Base-by-base conservation (phyloP, 1,284 basidiomycete species). In the Microbotryomycetes sp. region DNA sequence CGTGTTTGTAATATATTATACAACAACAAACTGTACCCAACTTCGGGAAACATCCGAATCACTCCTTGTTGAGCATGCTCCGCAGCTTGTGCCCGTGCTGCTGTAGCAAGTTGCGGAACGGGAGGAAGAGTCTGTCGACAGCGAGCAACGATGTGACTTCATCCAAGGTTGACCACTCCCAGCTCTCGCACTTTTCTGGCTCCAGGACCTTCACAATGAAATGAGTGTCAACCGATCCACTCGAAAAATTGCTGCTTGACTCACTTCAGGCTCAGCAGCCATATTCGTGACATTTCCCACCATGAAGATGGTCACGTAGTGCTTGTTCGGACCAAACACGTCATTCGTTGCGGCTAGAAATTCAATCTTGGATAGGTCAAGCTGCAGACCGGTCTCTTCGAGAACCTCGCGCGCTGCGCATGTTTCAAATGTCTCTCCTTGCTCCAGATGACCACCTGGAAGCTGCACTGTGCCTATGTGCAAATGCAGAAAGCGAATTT, bases 221-320 rank as follows among this genome's bases (percentile, higher is more conserved):
- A 14, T 48, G 5, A 9, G n/a, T n/a, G n/a, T n/a, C n/a, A n/a
- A n/a, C n/a, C n/a, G n/a, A n/a, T n/a, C n/a, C n/a, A n/a, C n/a
- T n/a, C n/a, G n/a, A n/a, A n/a, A n/a, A n/a, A n/a, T n/a, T n/a
- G n/a, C n/a, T n/a, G n/a, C n/a, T n/a, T 19, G 36, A 9, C 36
- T 19, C 36, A 42, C 36, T 42, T 19, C 19, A 12, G 36, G 36
- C 19, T 42, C 36, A 9, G 36, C 36, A 12, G 36, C 62, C 42
- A 45, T 56, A 19, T 58, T n/a, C 2, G 42, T 29, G 19, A 69
- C 64, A 19, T 54, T 60, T 23, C 66, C 69, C 23, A 60, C 69
- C 63, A 74, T 67, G 51, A 74, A 75, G 31, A 75, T 67, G 28
- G 74, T 75, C 46, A 75, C 67, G 52, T 75, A 75, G 63, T 75